These are phyloP conservation scores for Podaxis sp. DNA, from an alignment of 768 basidiomycete species.

Conservation along the genomic window DNA sequence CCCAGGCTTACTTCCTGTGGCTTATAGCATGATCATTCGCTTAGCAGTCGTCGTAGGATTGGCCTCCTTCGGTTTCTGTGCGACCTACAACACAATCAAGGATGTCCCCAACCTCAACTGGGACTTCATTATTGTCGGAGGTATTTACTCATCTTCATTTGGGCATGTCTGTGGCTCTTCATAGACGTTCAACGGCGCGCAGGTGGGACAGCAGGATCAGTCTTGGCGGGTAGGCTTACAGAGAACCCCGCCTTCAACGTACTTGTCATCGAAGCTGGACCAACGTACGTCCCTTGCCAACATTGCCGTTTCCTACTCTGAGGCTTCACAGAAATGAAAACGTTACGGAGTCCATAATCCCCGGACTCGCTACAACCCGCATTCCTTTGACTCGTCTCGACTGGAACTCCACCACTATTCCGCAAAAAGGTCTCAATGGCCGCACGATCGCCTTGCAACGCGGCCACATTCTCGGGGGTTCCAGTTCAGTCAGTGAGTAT, in stretches of 20 bases:
- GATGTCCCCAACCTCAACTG: conserved; percentile 1
- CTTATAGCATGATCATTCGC: background rate
- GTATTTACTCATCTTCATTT: conserved; percentile 7
- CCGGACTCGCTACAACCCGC: conserved; percentile 1
- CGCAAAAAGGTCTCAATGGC: conserved; percentile 22
- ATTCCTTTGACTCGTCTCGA: conserved; percentile 7
- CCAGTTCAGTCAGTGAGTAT: conserved; percentile 26
- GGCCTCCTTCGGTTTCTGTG: background rate
- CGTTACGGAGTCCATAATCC: conserved; percentile 16
- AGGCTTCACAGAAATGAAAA: background rate
- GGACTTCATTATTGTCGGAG: conserved; percentile 18
- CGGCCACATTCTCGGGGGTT: conserved; percentile 29
- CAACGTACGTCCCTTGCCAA: conserved; percentile 8
- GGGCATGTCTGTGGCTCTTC: background rate
- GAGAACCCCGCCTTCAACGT: conserved; percentile 12
- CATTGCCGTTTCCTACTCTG: background rate
- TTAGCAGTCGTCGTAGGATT: background rate
- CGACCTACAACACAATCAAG: conserved; percentile 2
- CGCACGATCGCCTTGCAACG: conserved; percentile 21
- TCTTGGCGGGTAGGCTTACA: conserved; percentile 25
- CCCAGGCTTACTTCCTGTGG: background rate
- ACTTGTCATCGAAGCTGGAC: conserved; percentile 14
- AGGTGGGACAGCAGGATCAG: conserved; percentile 27
- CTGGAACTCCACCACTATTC: conserved; percentile 29
- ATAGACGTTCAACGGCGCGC: background rate